Percentiles rank a stretch among this genome's conserved stretches.
Evolutionary conservation across 768 basidiomycete species (phyloP).

Genomic region (Naganishia onofrii): DNA sequence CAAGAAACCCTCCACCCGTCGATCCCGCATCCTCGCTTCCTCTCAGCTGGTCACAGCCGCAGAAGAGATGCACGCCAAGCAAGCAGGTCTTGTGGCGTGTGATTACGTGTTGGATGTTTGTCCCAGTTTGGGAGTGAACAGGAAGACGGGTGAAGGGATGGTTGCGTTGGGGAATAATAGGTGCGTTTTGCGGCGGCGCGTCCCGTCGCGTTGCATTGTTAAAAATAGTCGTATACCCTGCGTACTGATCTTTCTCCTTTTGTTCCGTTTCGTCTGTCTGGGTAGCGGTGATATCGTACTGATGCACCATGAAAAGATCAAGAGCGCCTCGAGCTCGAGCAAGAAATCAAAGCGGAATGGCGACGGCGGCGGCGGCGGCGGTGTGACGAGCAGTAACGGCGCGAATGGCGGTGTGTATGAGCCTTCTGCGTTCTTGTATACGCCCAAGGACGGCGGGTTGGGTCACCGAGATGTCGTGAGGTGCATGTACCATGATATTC

Average conservation of each 20-base stretch:
- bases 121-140: slow-evolving; percentile 44
- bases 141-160: slow-evolving; percentile 40
- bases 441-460: slow-evolving; percentile 33
- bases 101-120: slow-evolving; percentile 48
- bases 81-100: slow-evolving; percentile 31
- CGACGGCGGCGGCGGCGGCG: neutral
- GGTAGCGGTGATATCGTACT: slow-evolving; percentile 50
- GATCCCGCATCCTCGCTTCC: slow-evolving; percentile 29
- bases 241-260: neutral
- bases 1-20: slow-evolving; percentile 31
- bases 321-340: neutral
- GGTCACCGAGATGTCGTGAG: slow-evolving; percentile 51
- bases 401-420: slow-evolving; percentile 31
- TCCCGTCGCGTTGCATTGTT: too few species aligned
- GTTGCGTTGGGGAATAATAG: slow-evolving; percentile 47
- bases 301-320: slow-evolving; percentile 36
- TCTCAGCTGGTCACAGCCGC: slow-evolving; percentile 34
- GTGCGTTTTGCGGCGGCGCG: too few species aligned
- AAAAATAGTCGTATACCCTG: too few species aligned
- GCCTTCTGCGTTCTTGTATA: slow-evolving; percentile 46
- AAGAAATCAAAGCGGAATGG: slow-evolving; percentile 7
- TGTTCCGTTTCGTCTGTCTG: too few species aligned
- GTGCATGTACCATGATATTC: slow-evolving; percentile 44
- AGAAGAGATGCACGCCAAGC: slow-evolving; percentile 38
- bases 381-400: neutral